These are phyloP conservation scores for Suhomyces ambrosiae DNA, from an alignment of 1,139 yeast species.

Conservation along the genomic window DNA sequence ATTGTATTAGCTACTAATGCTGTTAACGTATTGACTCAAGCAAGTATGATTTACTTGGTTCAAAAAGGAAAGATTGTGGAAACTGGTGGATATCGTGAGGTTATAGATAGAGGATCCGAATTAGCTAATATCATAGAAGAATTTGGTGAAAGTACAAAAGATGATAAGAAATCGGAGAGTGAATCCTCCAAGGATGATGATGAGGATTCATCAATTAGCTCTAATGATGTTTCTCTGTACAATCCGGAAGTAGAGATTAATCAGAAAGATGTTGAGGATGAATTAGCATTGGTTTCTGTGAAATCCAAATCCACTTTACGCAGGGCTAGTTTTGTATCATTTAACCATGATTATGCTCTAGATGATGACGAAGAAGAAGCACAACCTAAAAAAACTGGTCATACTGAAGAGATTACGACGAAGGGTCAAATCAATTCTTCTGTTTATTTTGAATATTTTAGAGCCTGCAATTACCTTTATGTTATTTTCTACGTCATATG, in stretches of 20 bases:
- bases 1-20: conserved; percentile 28
- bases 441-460: conserved; percentile 27
- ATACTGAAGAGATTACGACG: conserved; percentile 24
- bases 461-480: conserved; percentile 28
- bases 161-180: conserved; percentile 19
- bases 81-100: conserved; percentile 20
- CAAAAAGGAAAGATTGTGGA: conserved; percentile 22
- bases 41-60: conserved; percentile 22
- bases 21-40: conserved; percentile 22
- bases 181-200: conserved; percentile 39
- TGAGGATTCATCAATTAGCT: conserved; percentile 21
- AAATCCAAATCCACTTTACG: conserved; percentile 9
- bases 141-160: conserved; percentile 21
- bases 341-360: conserved; percentile 23
- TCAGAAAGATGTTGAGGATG: conserved; percentile 2
- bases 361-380: conserved; percentile 23
- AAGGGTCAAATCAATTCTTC: conserved; percentile 28
- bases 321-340: conserved; percentile 26
- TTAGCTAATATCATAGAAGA: conserved; percentile 29
- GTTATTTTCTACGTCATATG: conserved; percentile 24
- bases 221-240: conserved; percentile 7
- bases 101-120: conserved; percentile 24
- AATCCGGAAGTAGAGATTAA: conserved; percentile 4
- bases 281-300: conserved; percentile 3
- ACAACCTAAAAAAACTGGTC: conserved; percentile 20